Conservation (phyloP, 805 yeast genomes). For the Yarrowia hollandica region DNA sequence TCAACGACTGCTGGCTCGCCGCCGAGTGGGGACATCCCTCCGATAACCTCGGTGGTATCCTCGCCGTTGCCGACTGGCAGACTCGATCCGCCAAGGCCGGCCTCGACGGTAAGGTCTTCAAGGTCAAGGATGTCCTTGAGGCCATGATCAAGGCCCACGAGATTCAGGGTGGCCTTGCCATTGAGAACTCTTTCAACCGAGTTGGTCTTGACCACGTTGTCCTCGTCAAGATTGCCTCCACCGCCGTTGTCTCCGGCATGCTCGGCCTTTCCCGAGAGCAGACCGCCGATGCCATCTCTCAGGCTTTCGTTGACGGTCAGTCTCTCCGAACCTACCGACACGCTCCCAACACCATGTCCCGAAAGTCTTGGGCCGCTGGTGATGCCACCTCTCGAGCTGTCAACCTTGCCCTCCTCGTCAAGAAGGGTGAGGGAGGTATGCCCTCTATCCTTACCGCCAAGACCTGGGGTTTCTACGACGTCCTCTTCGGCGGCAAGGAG, state of each 20-base stretch:
- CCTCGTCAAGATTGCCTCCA: slow-evolving; percentile 59
- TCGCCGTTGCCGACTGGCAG: slow-evolving; percentile 59
- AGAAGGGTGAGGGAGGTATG: slow-evolving; percentile 55
- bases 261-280: slow-evolving; percentile 53
- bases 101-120: slow-evolving; percentile 47
- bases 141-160: slow-evolving; percentile 66
- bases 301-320: slow-evolving; percentile 63
- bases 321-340: slow-evolving; percentile 61
- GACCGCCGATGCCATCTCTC: slow-evolving; percentile 57
- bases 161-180: slow-evolving; percentile 59
- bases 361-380: slow-evolving; percentile 70
- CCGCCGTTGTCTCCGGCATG: slow-evolving; percentile 59
- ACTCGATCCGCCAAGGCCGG: slow-evolving; percentile 49
- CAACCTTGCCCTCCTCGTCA: slow-evolving; percentile 53
- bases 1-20: slow-evolving; percentile 65
- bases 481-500: slow-evolving; percentile 53
- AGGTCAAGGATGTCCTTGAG: slow-evolving; percentile 52
- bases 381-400: slow-evolving; percentile 63
- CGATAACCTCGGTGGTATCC: slow-evolving; percentile 59
- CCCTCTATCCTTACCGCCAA: slow-evolving; percentile 59
- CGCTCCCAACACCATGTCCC: slow-evolving; percentile 62
- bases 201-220: slow-evolving; percentile 63
- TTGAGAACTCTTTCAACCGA: slow-evolving; percentile 59
- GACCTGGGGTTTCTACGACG: slow-evolving; percentile 67
- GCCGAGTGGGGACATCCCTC: slow-evolving; percentile 74